Evolutionary conservation across 2,329 filamentous ascomycete species (phyloP).

Genomic region (Stachybotrys chartarum): DNA sequence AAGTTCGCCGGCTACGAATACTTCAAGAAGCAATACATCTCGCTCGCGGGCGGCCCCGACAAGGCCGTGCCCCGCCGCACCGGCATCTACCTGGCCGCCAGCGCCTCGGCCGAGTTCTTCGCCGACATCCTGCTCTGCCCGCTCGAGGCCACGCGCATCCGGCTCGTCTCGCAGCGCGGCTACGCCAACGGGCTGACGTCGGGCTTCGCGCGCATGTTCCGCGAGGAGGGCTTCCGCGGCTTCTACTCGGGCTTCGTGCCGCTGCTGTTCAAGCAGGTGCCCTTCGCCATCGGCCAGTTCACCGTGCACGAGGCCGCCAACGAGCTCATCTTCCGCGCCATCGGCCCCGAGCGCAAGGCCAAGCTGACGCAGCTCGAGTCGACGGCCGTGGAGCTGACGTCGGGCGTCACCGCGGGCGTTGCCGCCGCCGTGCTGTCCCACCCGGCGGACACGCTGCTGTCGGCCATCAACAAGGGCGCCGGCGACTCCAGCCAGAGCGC

Average conservation of each 20-base stretch:
- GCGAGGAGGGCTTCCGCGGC: slow-evolving; percentile 68
- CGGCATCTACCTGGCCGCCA: slow-evolving; percentile 64
- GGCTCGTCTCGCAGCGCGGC: slow-evolving; percentile 73
- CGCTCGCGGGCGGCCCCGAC: slow-evolving; percentile 50
- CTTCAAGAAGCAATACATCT: slow-evolving; percentile 86
- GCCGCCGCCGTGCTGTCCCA: slow-evolving; percentile 85
- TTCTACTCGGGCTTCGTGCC: slow-evolving; percentile 92
- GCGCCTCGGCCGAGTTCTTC: slow-evolving; percentile 62
- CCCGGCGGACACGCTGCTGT: slow-evolving; percentile 64
- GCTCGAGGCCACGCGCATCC: slow-evolving; percentile 73
- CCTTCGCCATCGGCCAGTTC: slow-evolving; percentile 92
- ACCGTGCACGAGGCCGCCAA: slow-evolving; percentile 86
- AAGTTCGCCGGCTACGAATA: slow-evolving; percentile 92
- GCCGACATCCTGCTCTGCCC: slow-evolving; percentile 81
- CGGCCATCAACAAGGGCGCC: slow-evolving; percentile 48
- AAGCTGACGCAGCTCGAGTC: slow-evolving; percentile 62
- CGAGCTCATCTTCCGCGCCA: slow-evolving; percentile 62
- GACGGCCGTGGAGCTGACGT: slow-evolving; percentile 78
- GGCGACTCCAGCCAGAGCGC: slow-evolving; percentile 39
- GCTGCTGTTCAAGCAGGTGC: slow-evolving; percentile 81
- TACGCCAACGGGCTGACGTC: slow-evolving; percentile 66
- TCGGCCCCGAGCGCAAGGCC: slow-evolving; percentile 62
- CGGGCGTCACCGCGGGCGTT: slow-evolving; percentile 81
- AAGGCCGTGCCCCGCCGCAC: slow-evolving; percentile 37
- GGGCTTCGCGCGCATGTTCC: slow-evolving; percentile 69